phyloP scores from a whole-genome alignment of 495 filamentous ascomycete species.

The Talaromyces trachyspermus region DNA sequence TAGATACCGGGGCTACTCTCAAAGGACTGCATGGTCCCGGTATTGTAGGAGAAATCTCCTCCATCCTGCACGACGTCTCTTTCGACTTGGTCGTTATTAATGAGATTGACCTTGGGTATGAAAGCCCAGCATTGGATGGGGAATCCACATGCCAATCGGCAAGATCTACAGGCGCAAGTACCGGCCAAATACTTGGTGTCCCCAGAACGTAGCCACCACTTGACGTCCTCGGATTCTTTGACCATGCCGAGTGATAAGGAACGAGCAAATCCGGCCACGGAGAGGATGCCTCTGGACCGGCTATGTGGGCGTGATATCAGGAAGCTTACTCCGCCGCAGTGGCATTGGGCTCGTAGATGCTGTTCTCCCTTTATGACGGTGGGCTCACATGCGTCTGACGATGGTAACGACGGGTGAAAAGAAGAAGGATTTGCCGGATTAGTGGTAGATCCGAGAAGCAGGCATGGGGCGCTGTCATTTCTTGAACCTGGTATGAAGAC shows the following conservation, averaged over 20 bases:
- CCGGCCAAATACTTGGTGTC: constrained; percentile 53
- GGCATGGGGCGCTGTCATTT: background rate
- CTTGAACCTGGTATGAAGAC: constrained; percentile 32
- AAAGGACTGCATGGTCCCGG: constrained; percentile 45
- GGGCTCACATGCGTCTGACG: no score
- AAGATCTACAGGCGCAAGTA: constrained; percentile 57
- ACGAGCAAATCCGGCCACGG: constrained; percentile 47
- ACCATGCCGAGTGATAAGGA: constrained; percentile 33
- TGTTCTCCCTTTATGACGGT: no score
- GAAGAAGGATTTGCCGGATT: no score
- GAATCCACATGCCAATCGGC: constrained; percentile 54
- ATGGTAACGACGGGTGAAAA: no score
- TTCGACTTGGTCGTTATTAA: constrained; percentile 31
- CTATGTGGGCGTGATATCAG: constrained; percentile 34
- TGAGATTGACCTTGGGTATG: constrained; percentile 49
- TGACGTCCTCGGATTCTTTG: constrained; percentile 36
- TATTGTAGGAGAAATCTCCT: constrained; percentile 33
- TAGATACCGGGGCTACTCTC: constrained; percentile 45
- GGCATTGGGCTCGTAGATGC: constrained; percentile 29
- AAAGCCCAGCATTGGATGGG: constrained; percentile 66
- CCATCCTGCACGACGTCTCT: constrained; percentile 13
- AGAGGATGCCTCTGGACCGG: constrained; percentile 34
- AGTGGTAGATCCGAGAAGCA: background rate
- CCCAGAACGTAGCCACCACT: constrained; percentile 45
- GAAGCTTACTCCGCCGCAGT: constrained; percentile 39